These are phyloP conservation scores for Taphrina communis DNA, from an alignment of 1,139 yeast species.

Conservation along the genomic window DNA sequence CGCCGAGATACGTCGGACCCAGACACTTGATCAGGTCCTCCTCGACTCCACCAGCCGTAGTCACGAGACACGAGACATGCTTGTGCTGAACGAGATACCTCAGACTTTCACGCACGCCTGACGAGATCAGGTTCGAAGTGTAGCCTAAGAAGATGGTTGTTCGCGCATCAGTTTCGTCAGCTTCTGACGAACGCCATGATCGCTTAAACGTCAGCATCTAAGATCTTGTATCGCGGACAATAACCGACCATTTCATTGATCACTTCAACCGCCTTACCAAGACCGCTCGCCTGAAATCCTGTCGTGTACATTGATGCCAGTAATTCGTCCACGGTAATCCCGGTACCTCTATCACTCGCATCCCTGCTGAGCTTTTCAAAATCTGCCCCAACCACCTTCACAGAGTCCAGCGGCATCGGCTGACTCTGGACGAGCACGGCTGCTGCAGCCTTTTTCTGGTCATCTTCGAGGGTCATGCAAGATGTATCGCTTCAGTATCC, in stretches of 20 bases:
- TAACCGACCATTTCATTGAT: conserved; percentile 71
- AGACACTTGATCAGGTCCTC: conserved; percentile 94
- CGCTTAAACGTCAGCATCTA: conserved; percentile 47
- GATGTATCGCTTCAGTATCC: not conserved
- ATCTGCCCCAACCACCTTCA: conserved; percentile 83
- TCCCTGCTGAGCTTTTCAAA: conserved; percentile 62
- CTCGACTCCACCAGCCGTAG: conserved; percentile 97
- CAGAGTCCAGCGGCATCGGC: conserved; percentile 81
- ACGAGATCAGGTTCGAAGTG: conserved; percentile 93
- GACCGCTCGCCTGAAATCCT: conserved; percentile 97
- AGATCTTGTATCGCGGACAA: not conserved
- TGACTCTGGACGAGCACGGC: conserved; percentile 88
- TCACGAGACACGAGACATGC: conserved; percentile 91
- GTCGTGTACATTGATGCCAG: conserved; percentile 82
- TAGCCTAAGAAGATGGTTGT: conserved; percentile 95
- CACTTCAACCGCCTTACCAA: conserved; percentile 86
- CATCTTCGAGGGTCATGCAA: conserved; percentile 9
- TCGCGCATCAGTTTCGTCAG: conserved; percentile 60
- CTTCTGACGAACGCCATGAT: conserved; percentile 58
- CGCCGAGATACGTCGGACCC: conserved; percentile 95
- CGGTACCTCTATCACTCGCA: conserved; percentile 68
- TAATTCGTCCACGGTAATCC: conserved; percentile 62
- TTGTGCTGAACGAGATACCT: conserved; percentile 89
- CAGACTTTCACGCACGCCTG: conserved; percentile 90
- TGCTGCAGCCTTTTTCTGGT: conserved; percentile 61